Conservation (phyloP, 768 basidiomycete genomes). For the Psilocybe sp. region DNA sequence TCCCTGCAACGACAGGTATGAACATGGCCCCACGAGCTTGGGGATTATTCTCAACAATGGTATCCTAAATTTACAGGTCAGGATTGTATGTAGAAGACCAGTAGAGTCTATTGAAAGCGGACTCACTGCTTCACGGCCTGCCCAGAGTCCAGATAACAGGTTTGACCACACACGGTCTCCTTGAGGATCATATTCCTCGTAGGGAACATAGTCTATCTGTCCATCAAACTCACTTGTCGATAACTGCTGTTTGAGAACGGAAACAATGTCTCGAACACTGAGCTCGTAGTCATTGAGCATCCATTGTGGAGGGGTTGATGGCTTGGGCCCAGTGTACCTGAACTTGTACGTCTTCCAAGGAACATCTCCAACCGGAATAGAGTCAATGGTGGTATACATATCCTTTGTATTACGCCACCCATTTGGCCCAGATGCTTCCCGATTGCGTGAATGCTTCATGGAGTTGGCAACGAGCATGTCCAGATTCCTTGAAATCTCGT, state of each 20-base stretch:
- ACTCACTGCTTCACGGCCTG: conserved; percentile 29
- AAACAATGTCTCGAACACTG: not conserved
- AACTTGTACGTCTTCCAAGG: conserved; percentile 1
- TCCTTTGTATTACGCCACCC: conserved; percentile 20
- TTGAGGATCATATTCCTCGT: conserved; percentile 2
- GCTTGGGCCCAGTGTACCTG: not conserved
- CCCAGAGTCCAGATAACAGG: conserved; percentile 36
- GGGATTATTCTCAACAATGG: conserved; percentile 17
- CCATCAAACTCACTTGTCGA: conserved; percentile 1
- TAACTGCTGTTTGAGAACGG: conserved; percentile 4
- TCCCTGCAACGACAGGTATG: conserved; percentile 29
- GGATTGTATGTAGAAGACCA: no score
- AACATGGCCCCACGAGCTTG: conserved; percentile 27
- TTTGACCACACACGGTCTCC: conserved; percentile 19
- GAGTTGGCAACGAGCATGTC: conserved; percentile 23
- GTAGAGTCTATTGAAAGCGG: not conserved
- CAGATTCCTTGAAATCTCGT: conserved; percentile 15
- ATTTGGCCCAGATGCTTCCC: not conserved
- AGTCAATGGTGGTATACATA: conserved; percentile 25
- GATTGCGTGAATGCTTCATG: conserved; percentile 4
- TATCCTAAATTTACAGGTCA: conserved; percentile 25
- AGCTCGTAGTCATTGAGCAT: not conserved
- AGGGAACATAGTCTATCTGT: conserved; percentile 3
- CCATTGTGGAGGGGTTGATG: not conserved
- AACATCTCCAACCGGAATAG: conserved; percentile 14